phyloP scores from a whole-genome alignment of 2,329 filamentous ascomycete genomes.

The Ciborinia camelliae region DNA sequence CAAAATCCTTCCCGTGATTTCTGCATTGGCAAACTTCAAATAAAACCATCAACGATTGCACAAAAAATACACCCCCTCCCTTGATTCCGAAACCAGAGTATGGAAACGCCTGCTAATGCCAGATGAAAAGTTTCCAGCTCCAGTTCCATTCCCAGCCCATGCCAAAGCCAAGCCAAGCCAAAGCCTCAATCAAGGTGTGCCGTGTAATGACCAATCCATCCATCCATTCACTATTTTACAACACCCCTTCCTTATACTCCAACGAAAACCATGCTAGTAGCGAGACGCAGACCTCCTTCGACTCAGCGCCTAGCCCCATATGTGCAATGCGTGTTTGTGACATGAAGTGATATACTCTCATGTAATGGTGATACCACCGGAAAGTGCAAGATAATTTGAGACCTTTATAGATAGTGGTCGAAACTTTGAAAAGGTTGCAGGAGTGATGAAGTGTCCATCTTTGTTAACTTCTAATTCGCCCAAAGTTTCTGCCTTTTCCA shows the following conservation, averaged over 20 bases:
- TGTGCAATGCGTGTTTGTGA: slow-evolving; percentile 8
- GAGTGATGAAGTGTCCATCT: slow-evolving; percentile 47
- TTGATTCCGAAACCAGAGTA: neutral
- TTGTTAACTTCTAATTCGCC: slow-evolving; percentile 55
- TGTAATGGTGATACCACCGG: slow-evolving; percentile 33
- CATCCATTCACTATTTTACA: slow-evolving; percentile 18
- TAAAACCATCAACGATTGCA: neutral
- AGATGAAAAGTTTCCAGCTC: neutral
- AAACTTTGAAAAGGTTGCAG: slow-evolving; percentile 30
- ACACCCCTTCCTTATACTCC: slow-evolving; percentile 17
- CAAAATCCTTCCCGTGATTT: neutral
- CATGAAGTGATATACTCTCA: slow-evolving; percentile 9
- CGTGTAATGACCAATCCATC: slow-evolving; percentile 6
- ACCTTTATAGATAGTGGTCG: slow-evolving; percentile 35
- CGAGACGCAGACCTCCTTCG: neutral
- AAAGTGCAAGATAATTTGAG: slow-evolving; percentile 31
- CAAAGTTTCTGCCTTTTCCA: slow-evolving; percentile 62
- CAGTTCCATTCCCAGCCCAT: slow-evolving; percentile 7
- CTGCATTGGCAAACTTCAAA: neutral
- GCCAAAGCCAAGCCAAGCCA: slow-evolving; percentile 7
- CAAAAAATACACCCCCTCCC: neutral
- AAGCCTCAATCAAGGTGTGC: neutral
- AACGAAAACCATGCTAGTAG: neutral
- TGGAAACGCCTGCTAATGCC: slow-evolving; percentile 11
- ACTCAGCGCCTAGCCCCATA: neutral